Evolutionary conservation across 2,329 filamentous ascomycete species (phyloP), one percentile per base, ranked within the genome.

Genomic region (Aspergillus aculeatinus): DNA sequence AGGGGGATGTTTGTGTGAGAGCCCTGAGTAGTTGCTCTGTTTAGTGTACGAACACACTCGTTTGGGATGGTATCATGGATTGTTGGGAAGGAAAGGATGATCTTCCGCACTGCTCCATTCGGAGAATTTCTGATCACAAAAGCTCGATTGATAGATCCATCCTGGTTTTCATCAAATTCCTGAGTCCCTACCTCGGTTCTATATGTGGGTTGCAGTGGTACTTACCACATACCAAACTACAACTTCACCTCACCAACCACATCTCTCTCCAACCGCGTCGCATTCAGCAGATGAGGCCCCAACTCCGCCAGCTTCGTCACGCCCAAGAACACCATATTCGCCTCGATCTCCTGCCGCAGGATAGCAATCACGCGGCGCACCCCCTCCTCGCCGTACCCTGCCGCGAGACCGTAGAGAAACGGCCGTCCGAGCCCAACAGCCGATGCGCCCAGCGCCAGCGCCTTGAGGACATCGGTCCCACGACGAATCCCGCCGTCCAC

Each of bases 381-480:
- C 80, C 63, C 87, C 80, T 76, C 77, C 60, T 79, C 79, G 1
- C 87, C 87, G 65, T 89, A 89, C n/a, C 72, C 69, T 0, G 65
- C 66, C 16, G 82, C 83, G 60, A 88, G 67, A 1, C 83, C 82
- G 66, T 82, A 89, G 48, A 89, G 64, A 57, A 87, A 84, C 0
- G 84, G 84, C 19, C 87, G 76, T 0, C 87, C 88, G 10, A 90
- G 75, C 0, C 87, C 87, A 0, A 87, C 87, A 0, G 84, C 86
- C 56, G 77, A 86, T 0, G 86, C 87, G 0, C 88, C 88, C 0
- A 90, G 74, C 55, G 85, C 87, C 11, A 90, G 68, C 0, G 85
- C 86, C 71, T 90, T 90, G 65, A 90, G 80, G 3, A 90, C 83
- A 67, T 90, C 87, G 0, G 85, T 85, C 0, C 88, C 88, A 19